Evolutionary conservation across 768 basidiomycete genomes (phyloP).

Genomic region (Phaeotremella skinneri): DNA sequence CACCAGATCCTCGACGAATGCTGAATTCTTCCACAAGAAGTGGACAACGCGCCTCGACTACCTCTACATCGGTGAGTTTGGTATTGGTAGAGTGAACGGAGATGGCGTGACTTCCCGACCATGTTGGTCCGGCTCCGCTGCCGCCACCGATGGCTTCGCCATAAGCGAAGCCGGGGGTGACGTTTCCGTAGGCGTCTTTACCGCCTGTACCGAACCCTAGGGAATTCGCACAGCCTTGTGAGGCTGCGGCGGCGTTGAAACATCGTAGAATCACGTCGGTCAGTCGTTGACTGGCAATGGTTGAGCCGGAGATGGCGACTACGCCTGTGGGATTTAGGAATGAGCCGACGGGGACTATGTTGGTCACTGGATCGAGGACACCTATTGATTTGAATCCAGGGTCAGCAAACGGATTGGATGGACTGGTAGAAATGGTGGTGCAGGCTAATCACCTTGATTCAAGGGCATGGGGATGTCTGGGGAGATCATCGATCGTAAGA

Average conservation of each 20-base stretch:
- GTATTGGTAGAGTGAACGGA: slow-evolving; percentile 21
- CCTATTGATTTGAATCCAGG: no score
- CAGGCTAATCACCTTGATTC: slow-evolving; percentile 18
- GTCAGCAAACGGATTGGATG: no score
- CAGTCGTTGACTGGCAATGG: slow-evolving; percentile 30
- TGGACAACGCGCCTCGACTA: slow-evolving; percentile 33
- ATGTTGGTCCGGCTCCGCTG: slow-evolving; percentile 31
- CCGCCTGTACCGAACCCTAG: slow-evolving; percentile 32
- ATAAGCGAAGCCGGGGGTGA: slow-evolving; percentile 23
- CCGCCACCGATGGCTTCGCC: slow-evolving; percentile 32
- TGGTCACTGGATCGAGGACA: slow-evolving; percentile 15
- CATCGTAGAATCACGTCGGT: slow-evolving; percentile 27
- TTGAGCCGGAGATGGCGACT: slow-evolving; percentile 27
- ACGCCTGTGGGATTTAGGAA: slow-evolving; percentile 24
- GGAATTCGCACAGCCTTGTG: slow-evolving; percentile 31
- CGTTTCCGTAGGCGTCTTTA: slow-evolving; percentile 18
- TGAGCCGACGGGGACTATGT: slow-evolving; percentile 23
- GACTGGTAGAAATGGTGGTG: no score
- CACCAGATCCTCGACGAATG: slow-evolving; percentile 26
- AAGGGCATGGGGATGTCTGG: slow-evolving; percentile 12
- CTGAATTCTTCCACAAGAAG: slow-evolving; percentile 33
- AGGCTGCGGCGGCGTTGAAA: slow-evolving; percentile 31
- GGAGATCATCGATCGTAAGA: slow-evolving; percentile 14
- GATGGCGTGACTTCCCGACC: slow-evolving; percentile 17
- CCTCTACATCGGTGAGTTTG: slow-evolving; percentile 28